These are phyloP conservation scores for Strobilomyces echinocephalus DNA, from an alignment of 768 basidiomycete genomes.

Conservation along the genomic window DNA sequence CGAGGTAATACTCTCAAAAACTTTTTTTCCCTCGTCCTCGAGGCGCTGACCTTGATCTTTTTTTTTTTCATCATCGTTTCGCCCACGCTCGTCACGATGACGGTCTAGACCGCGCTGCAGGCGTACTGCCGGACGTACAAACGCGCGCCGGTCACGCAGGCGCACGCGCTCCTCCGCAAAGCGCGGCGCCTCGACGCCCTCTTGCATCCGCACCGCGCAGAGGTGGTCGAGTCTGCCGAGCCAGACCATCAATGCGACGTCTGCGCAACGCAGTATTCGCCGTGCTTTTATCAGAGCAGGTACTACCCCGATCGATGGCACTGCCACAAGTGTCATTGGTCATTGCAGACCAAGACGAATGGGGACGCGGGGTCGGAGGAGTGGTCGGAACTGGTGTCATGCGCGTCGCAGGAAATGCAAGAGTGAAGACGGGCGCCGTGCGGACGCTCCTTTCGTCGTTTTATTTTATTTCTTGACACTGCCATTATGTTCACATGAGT, in stretches of 20 bases:
- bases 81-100: not conserved
- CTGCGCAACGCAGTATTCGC: conserved; percentile 69
- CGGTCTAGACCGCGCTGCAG: conserved; percentile 76
- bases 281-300: conserved; percentile 58
- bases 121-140: conserved; percentile 85
- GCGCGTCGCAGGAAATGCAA: conserved; percentile 13
- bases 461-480: not conserved
- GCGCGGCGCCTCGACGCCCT: conserved; percentile 78
- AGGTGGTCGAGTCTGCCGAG: conserved; percentile 22
- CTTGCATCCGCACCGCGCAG: conserved; percentile 43
- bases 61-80: not conserved
- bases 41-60: conserved; percentile 13
- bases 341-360: conserved; percentile 5
- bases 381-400: conserved; percentile 14
- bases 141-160: conserved; percentile 61
- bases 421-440: conserved; percentile 7
- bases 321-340: conserved; percentile 45
- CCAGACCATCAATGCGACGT: conserved; percentile 45
- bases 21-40: not conserved
- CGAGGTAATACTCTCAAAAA: conserved; percentile 50
- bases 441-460: not conserved
- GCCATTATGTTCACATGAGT: conserved; percentile 22
- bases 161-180: conserved; percentile 85
- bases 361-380: conserved; percentile 4
- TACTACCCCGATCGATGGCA: conserved; percentile 26